Conservation (phyloP, 495 filamentous ascomycete species). For the Hypoxylon lenormandii region DNA sequence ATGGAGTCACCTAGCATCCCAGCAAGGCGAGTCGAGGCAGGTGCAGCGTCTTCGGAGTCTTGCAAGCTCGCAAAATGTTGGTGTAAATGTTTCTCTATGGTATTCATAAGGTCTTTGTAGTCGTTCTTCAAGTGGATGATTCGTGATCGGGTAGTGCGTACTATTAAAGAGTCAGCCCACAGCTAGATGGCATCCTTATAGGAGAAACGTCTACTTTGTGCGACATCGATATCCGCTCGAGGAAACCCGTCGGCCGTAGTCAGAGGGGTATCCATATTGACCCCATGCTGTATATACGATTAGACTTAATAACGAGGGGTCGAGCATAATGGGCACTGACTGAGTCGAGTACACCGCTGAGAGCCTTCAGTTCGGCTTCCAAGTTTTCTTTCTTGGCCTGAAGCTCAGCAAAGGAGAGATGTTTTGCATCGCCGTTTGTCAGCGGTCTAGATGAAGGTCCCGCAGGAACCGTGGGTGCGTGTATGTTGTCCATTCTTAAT, state of each 20-base stretch:
- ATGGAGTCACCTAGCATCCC: conserved; percentile 53
- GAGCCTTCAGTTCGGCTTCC: conserved; percentile 84
- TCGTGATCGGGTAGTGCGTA: conserved; percentile 87
- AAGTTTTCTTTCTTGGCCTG: conserved; percentile 79
- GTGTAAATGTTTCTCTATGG: conserved; percentile 84
- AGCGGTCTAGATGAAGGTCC: conserved; percentile 71
- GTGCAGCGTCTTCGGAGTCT: conserved; percentile 48
- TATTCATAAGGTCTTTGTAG: conserved; percentile 85
- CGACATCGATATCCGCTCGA: conserved; percentile 91
- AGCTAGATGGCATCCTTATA: not conserved
- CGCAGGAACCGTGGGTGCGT: conserved; percentile 79
- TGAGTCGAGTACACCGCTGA: conserved; percentile 86
- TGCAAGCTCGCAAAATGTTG: conserved; percentile 73
- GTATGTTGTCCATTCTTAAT: conserved; percentile 74
- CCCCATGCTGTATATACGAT: conserved; percentile 75
- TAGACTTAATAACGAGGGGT: conserved; percentile 16
- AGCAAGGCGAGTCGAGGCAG: conserved; percentile 31
- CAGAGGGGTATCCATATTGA: conserved; percentile 89
- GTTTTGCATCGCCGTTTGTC: conserved; percentile 66
- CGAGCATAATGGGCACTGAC: conserved; percentile 62
- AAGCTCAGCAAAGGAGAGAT: conserved; percentile 70
- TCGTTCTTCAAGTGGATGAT: conserved; percentile 93
- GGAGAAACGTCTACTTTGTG: conserved; percentile 75
- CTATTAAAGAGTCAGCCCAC: conserved; percentile 58
- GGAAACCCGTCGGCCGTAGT: conserved; percentile 94